These are phyloP conservation scores for Salvia miltiorrhiza DNA, from an alignment of 257 asterid species.

Conservation along the genomic window DNA sequence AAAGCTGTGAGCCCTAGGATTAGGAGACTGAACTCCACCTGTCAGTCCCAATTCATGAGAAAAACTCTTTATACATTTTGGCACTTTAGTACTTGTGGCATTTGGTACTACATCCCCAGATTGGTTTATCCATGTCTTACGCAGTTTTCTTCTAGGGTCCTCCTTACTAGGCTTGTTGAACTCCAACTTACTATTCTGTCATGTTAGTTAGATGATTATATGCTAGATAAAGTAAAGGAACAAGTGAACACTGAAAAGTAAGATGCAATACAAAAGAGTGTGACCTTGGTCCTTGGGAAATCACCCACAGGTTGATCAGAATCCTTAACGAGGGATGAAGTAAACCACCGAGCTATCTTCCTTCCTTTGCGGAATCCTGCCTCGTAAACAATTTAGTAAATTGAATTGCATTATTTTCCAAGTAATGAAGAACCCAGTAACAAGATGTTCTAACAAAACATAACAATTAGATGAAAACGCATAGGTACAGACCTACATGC, in stretches of 20 bases:
- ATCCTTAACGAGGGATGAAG: slow-evolving; percentile 62
- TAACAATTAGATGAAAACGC: not conserved
- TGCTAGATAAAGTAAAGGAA: slow-evolving; percentile 8
- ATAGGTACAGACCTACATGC: not conserved
- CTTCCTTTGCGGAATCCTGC: slow-evolving; percentile 75
- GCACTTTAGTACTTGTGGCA: slow-evolving; percentile 36
- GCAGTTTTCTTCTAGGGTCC: slow-evolving; percentile 41
- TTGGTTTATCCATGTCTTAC: slow-evolving; percentile 39
- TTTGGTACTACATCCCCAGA: slow-evolving; percentile 48
- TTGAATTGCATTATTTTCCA: not conserved
- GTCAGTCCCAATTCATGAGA: slow-evolving; percentile 91
- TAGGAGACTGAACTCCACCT: slow-evolving; percentile 64
- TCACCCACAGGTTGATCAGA: slow-evolving; percentile 48
- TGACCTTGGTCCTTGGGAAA: slow-evolving; percentile 41
- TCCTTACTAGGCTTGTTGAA: slow-evolving; percentile 41
- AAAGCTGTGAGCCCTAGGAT: slow-evolving; percentile 79
- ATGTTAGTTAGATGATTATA: slow-evolving; percentile 27
- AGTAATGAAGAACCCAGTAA: slow-evolving; percentile 15
- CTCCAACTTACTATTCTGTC: slow-evolving; percentile 49
- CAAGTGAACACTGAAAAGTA: slow-evolving; percentile 2
- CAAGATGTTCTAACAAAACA: slow-evolving; percentile 3
- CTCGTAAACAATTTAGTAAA: slow-evolving; percentile 26
- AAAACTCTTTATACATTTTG: slow-evolving; percentile 73
- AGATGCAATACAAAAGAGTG: slow-evolving; percentile 22
- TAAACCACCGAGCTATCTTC: slow-evolving; percentile 78